A percentile compares a stretch with the other conserved stretches of the same genome.
These are phyloP conservation scores for Citrus sp. DNA, from an alignment of 345 rosid species.

Conservation along the genomic window DNA sequence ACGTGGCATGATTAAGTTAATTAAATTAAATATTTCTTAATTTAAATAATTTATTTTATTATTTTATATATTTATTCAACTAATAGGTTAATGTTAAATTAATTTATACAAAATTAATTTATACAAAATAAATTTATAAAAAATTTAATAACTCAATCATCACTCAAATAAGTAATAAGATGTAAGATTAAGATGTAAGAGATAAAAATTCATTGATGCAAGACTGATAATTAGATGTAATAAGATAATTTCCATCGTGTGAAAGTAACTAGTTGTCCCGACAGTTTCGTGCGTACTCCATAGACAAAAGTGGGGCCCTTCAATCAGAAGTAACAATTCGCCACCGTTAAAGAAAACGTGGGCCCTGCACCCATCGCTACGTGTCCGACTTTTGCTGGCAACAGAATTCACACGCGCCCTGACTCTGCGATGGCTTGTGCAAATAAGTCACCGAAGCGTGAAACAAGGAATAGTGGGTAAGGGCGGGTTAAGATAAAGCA, in stretches of 20 bases:
- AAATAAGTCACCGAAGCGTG: not conserved
- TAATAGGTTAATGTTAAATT: too few relatives aligned
- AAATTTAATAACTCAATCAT: too few relatives aligned
- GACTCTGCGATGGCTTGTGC: not conserved
- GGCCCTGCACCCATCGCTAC: not conserved
- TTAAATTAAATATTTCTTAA: too few relatives aligned
- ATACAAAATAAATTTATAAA: too few relatives aligned
- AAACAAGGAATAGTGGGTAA: slow-evolving; percentile 6
- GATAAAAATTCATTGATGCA: too few relatives aligned
- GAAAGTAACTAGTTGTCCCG: not conserved
- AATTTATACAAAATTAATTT: too few relatives aligned
- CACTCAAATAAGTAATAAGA: too few relatives aligned
- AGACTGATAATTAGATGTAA: not conserved
- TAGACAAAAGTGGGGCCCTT: not conserved
- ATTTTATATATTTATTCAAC: too few relatives aligned
- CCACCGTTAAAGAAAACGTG: not conserved
- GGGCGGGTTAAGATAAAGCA: not conserved
- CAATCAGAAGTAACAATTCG: not conserved
- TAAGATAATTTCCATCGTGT: too few relatives aligned
- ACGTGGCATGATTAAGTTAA: fast-evolving
- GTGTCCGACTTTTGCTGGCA: not conserved
- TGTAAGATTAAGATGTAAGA: too few relatives aligned
- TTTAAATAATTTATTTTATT: too few relatives aligned
- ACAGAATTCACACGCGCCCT: not conserved
- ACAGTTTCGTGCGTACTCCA: not conserved